These are phyloP conservation scores for Cucumis hystrix DNA, from an alignment of 306 rosid species.

Conservation along the genomic window DNA sequence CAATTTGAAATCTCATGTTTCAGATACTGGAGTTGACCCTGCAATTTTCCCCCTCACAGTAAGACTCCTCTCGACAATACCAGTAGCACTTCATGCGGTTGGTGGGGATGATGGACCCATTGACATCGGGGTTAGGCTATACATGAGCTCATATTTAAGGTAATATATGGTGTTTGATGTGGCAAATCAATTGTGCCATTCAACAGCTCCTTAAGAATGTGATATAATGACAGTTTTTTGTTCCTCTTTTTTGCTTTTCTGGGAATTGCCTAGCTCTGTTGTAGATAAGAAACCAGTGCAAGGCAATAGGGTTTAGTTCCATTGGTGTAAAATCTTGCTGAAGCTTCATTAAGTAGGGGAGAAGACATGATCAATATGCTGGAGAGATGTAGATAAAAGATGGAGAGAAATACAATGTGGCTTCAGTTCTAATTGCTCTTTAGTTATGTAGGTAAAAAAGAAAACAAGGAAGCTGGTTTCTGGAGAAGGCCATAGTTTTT, in stretches of 20 bases:
- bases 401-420: not conserved
- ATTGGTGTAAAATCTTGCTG: not conserved
- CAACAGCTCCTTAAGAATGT: not conserved
- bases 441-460: not conserved
- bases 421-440: slow-evolving; percentile 3
- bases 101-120: slow-evolving; percentile 84
- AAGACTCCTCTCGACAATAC: slow-evolving; percentile 50
- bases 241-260: not conserved
- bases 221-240: not conserved
- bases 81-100: slow-evolving; percentile 65
- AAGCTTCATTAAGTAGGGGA: not conserved
- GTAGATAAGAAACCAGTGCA: slow-evolving; percentile 8
- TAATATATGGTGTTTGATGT: slow-evolving; percentile 9
- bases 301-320: not conserved
- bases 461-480: not conserved
- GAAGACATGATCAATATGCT: not conserved
- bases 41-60: slow-evolving; percentile 54
- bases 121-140: slow-evolving; percentile 68
- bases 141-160: slow-evolving; percentile 55
- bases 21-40: slow-evolving; percentile 34
- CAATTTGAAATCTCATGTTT: slow-evolving; percentile 2
- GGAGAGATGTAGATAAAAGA: not conserved
- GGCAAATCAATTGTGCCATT: not conserved
- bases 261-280: not conserved
- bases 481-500: slow-evolving; percentile 5